Base-by-base conservation (phyloP, 2,329 filamentous ascomycete genomes). In the Epichloe amarillans region DNA sequence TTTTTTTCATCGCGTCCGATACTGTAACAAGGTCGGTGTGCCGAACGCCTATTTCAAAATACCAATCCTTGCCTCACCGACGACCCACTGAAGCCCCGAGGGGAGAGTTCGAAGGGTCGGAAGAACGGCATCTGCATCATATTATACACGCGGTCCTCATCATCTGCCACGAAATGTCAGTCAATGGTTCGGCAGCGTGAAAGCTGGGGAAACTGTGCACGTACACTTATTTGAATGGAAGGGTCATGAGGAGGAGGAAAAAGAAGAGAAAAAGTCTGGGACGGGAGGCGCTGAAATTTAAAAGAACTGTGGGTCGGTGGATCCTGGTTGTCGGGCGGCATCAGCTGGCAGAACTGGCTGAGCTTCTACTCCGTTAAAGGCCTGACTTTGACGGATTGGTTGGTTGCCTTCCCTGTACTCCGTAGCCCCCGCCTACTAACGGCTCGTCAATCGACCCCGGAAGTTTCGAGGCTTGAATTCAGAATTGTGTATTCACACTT, bases 151-250 rank as follows among this genome's bases (percentile, higher is more conserved):
- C 87, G 81, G 87, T 87, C 95, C 95, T 98, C 93, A 97, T 98
- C 91, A 97, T 94, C 89, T 96, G 64, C 3, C 52, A 38, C 3
- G 47, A 46, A 47, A 47, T 54, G 58, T 59, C 50, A 61, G 71
- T 63, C 72, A 66, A 66, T 51, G 53, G 49, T 47, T 50, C 47
- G 43, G 49, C 33, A 38, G 35, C 38, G 45, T 26, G 46, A 47
- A 50, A 51, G 50, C 50, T 39, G 52, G 58, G 56, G 57, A 46
- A 8, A 49, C 45, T 10, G 47, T 40, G 53, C 50, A 81, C 89
- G 80, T 76, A 96, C 90, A 75, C 88, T 80, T 84, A 83, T 85
- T 94, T 95, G 94, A 96, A 90, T 87, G 89, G 90, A 96, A 95
- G 88, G 90, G 88, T 91, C 79, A 82, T 84, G 78, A 82, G 75